Evolutionary conservation across 768 basidiomycete genomes (phyloP).

Genomic region (Crepidotus variabilis): DNA sequence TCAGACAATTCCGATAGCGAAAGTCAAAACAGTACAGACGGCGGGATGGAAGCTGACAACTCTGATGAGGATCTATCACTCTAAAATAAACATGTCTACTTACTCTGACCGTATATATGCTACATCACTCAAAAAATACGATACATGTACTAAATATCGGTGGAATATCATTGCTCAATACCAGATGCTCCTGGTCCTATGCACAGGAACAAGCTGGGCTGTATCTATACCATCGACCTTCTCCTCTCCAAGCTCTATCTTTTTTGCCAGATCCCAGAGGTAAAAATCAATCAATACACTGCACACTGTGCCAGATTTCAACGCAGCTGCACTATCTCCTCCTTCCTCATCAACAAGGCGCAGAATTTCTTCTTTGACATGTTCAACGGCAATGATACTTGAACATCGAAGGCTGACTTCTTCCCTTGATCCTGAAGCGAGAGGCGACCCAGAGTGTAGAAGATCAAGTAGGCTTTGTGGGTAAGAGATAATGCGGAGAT

Average conservation of each 20-base stretch:
- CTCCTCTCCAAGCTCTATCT: constrained; percentile 60
- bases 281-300: constrained; percentile 90
- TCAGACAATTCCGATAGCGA: constrained; percentile 20
- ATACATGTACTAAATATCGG: background rate
- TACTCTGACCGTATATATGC: too few species aligned
- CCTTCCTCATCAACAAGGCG: constrained; percentile 27
- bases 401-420: constrained; percentile 80
- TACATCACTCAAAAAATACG: too few species aligned
- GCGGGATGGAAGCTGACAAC: background rate
- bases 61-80: too few species aligned
- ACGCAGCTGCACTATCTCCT: constrained; percentile 15
- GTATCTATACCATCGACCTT: constrained; percentile 56
- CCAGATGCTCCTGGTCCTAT: constrained; percentile 84
- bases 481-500: constrained; percentile 73
- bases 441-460: constrained; percentile 38
- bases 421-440: constrained; percentile 58
- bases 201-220: constrained; percentile 59
- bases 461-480: constrained; percentile 52
- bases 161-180: constrained; percentile 50
- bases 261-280: constrained; percentile 85
- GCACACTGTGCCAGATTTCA: constrained; percentile 38
- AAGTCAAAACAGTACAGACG: background rate
- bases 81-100: too few species aligned
- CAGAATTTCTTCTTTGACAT: constrained; percentile 58
- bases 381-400: constrained; percentile 78